phyloP scores from a whole-genome alignment of 2,329 filamentous ascomycete genomes.

The Fusarium miscanthi region DNA sequence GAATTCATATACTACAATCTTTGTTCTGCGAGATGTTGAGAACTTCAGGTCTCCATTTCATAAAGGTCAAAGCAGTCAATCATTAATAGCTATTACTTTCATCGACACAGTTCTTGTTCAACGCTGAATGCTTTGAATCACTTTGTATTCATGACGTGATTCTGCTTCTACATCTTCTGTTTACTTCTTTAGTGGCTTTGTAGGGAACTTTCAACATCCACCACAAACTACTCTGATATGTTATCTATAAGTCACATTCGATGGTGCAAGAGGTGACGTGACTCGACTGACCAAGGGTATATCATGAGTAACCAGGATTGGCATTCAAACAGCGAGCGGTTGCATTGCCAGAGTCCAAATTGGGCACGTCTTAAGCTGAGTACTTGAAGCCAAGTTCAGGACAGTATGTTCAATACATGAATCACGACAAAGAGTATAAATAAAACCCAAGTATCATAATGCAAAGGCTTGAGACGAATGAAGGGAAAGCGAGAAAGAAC shows the following conservation, averaged over 20 bases:
- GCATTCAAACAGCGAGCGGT: rapidly evolving
- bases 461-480: neutral
- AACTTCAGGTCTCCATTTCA: neutral
- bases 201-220: neutral
- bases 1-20: neutral
- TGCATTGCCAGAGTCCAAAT: rapidly evolving
- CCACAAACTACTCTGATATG: neutral
- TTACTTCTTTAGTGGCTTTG: neutral
- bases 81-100: neutral
- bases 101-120: neutral
- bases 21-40: rapidly evolving
- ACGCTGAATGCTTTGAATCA: neutral
- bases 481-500: neutral
- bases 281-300: neutral
- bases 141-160: too few species aligned
- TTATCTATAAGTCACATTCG: too few species aligned
- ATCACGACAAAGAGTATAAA: neutral
- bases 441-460: neutral
- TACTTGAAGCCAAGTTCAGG: neutral
- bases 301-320: neutral
- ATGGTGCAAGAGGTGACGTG: neutral
- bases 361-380: rapidly evolving
- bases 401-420: rapidly evolving
- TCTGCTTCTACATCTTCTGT: neutral
- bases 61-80: neutral